These are phyloP conservation scores for Pythium apleroticum DNA, from an alignment of 352 stramenopile species.

Conservation along the genomic window DNA sequence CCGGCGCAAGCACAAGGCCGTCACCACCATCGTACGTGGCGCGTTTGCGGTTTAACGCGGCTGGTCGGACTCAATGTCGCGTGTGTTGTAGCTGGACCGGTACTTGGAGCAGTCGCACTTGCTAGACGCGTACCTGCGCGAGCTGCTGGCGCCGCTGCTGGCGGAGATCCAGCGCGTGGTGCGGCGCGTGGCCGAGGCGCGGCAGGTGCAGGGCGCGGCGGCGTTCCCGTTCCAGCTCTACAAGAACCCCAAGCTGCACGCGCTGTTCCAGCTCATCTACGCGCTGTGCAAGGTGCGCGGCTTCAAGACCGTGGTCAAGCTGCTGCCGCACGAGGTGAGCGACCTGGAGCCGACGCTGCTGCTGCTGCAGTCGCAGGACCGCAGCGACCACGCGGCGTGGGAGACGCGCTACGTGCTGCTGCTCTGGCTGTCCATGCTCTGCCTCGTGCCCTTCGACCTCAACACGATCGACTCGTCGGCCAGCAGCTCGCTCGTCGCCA, in stretches of 20 bases:
- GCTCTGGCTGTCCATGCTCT: constrained; percentile 98
- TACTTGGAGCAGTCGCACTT: constrained; percentile 90
- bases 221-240: constrained; percentile 83
- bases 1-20: constrained; percentile 32
- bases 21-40: constrained; percentile 53
- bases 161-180: constrained; percentile 64
- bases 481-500: constrained; percentile 63
- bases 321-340: constrained; percentile 94
- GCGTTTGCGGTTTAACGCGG: neutral
- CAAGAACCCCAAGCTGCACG: constrained; percentile 70
- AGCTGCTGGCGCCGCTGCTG: constrained; percentile 71
- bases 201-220: constrained; percentile 19
- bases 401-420: constrained; percentile 89
- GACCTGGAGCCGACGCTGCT: constrained; percentile 96
- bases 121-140: constrained; percentile 85
- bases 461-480: constrained; percentile 93
- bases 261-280: constrained; percentile 93
- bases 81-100: constrained; percentile 63
- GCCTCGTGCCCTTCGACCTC: constrained; percentile 97
- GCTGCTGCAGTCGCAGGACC: constrained; percentile 86
- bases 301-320: constrained; percentile 95
- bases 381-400: constrained; percentile 66
- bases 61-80: neutral
- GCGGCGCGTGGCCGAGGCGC: constrained; percentile 34
- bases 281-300: constrained; percentile 96